Evolutionary conservation across 106 monocot genomes (phyloP), one percentile per base, ranked within the genome.

Genomic region (Gastrodia elata): DNA sequence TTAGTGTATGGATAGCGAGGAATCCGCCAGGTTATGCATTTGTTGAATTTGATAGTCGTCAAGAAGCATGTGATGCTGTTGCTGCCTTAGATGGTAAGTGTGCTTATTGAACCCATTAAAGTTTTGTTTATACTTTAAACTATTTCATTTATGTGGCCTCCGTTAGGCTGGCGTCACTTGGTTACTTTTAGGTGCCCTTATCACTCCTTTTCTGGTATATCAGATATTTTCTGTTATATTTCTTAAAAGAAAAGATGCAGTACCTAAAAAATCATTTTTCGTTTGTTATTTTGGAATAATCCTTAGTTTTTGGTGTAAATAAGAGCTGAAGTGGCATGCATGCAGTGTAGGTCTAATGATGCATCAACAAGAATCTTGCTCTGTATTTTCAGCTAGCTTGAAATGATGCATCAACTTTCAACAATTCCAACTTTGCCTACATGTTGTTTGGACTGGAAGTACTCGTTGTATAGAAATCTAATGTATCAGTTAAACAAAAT

Each of bases 21-120:
- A 73, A 73, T 73, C 55, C 73, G 38, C 73, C 73, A 57, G 73
- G 73, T 73, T 73, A 73, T 56, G 73, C 73, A 38, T 73, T 73
- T 73, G 55, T 56, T 36, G 73, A 73, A 38, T 73, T 73, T 55
- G 55, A 73, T 56, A 56, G 55, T 32, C 55, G 73, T 56, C 73
- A 55, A 37, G 55, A 73, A 36, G 73, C 73, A 37, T 26, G 57
- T 73, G 35, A 73, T 73, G 73, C 73, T 34, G 38, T 73, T 57
- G 49, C 73, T 22, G 73, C 36, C 39, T 73, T 73, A 73, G 73
- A 73, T 73, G 73, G 73, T 73, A 65, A 65, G 15, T 15, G 26
- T 24, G 4, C 59, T 59, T 59, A 26, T 8, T 8, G 8, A 59
- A 5, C 59, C 27, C 24, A 13, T 59, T 27, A 48, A 48, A 59